phyloP scores from a whole-genome alignment of 192 early-diverging fungal species.

The Coemansia sp. region DNA sequence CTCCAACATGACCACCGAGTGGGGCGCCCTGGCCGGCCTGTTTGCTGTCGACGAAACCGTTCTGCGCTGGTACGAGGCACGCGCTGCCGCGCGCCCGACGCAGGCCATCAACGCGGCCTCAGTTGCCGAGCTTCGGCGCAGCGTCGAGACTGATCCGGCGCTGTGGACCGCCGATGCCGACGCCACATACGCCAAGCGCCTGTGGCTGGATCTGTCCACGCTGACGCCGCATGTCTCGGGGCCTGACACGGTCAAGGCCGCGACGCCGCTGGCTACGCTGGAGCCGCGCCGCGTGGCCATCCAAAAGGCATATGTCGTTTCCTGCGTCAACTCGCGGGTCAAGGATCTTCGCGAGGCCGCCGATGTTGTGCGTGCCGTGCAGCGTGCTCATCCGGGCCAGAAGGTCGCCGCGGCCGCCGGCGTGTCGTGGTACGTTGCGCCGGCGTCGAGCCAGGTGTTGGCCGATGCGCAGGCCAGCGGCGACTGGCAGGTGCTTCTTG shows the following conservation, averaged over 20 bases:
- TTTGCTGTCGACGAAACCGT: slow-evolving; percentile 89
- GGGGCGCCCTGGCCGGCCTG: slow-evolving; percentile 96
- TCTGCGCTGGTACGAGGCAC: slow-evolving; percentile 66
- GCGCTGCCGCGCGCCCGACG: slow-evolving; percentile 37
- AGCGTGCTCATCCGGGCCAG: slow-evolving; percentile 25
- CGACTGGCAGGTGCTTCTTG: slow-evolving; percentile 82
- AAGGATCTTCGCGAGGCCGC: slow-evolving; percentile 88
- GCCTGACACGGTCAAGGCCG: slow-evolving; percentile 94
- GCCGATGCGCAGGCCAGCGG: slow-evolving; percentile 77
- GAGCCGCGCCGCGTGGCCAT: slow-evolving; percentile 74
- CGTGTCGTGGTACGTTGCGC: slow-evolving; percentile 95
- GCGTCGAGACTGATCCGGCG: slow-evolving; percentile 29
- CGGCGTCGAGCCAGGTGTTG: slow-evolving; percentile 90
- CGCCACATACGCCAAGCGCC: slow-evolving; percentile 78
- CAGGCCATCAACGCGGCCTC: slow-evolving; percentile 49
- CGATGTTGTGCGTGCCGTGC: slow-evolving; percentile 59
- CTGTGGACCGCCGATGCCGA: slow-evolving; percentile 52
- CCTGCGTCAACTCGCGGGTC: slow-evolving; percentile 92
- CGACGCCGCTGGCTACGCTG: slow-evolving; percentile 72
- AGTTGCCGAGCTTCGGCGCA: slow-evolving; percentile 50
- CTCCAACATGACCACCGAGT: slow-evolving; percentile 99
- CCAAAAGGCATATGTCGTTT: slow-evolving; percentile 95
- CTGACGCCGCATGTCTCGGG: slow-evolving; percentile 88
- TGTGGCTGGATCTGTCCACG: slow-evolving; percentile 84
- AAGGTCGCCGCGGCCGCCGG: slow-evolving; percentile 36